phyloP scores from a whole-genome alignment of 2,329 filamentous ascomycete species.

The Monilinia vaccinii-corymbosi region DNA sequence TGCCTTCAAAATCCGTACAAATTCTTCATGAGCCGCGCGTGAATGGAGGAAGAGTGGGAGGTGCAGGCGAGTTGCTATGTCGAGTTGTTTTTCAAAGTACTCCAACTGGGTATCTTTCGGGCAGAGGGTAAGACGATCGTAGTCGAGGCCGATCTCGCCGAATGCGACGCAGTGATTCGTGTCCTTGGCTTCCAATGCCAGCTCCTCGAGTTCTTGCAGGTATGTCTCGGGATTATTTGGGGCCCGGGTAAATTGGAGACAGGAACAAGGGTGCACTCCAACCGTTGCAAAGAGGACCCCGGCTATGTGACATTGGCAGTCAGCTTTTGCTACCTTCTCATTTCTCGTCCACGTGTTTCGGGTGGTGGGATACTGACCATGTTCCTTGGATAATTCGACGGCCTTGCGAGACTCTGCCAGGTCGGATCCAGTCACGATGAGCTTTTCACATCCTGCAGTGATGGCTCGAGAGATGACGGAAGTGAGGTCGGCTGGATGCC shows the following conservation, averaged over 20 bases:
- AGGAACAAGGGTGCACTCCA: conserved; percentile 88
- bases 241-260: conserved; percentile 55
- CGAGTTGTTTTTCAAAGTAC: conserved; percentile 67
- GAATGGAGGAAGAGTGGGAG: conserved; percentile 90
- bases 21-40: conserved; percentile 77
- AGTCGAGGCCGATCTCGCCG: conserved; percentile 93
- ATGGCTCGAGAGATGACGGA: conserved; percentile 71
- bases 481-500: conserved; percentile 63
- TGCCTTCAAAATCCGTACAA: conserved; percentile 60
- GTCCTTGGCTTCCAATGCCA: conserved; percentile 48
- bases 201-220: conserved; percentile 49
- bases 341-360: not conserved
- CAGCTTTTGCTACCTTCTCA: conserved; percentile 4
- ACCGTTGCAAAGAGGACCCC: conserved; percentile 81
- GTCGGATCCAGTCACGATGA: conserved; percentile 91
- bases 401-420: conserved; percentile 69
- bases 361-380: conserved; percentile 46
- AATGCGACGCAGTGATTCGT: conserved; percentile 55
- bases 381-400: conserved; percentile 60
- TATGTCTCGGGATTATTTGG: conserved; percentile 41
- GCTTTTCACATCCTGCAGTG: conserved; percentile 72
- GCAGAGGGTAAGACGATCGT: conserved; percentile 81
- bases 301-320: conserved; percentile 39
- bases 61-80: conserved; percentile 47
- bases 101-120: conserved; percentile 71